Evolutionary conservation across 257 asterid genomes (phyloP), one percentile per base, ranked within the genome.

Genomic region (Vinca minor): DNA sequence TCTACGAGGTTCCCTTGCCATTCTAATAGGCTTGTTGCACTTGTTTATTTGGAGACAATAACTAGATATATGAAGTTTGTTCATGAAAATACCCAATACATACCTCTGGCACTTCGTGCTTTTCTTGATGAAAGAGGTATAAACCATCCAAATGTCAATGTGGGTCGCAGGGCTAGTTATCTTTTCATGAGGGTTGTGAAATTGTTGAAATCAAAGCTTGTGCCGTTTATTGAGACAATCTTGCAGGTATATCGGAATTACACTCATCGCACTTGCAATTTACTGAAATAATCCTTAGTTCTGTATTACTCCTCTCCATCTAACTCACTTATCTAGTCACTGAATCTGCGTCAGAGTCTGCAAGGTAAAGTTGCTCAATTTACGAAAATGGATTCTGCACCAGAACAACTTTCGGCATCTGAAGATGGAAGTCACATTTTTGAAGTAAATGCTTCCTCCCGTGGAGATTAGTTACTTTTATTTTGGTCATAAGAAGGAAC

Each of bases 111-210:
- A 59, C 66, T 93, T 71, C 54, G 78, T 59, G 94, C 95, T 69
- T 93, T 89, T 79, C 95, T 93, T 41, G 97, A 93, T 70, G 95
- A 87, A 86, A 83, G 99, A 76, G 97, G 99, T 67, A 77, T 89
- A 76, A 93, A 85, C 75, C 99, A 93, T 72, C 87, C 96, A 34
- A 89, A 84, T 80, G 63, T 71, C 69, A 83, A 78, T 67, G 96
- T 89, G 46, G 79, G 92, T 71, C 82, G 84, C 48, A 75, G 99
- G 78, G 95, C 97, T 7, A 85, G 97, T 70, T 93, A 93, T 79
- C 97, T 87, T 76, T 89, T 93, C 81, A 86, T 84, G 96, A 84
- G 88, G 84, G 86, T 82, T 75, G 99, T 93, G 79, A 93, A 82
- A 77, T 70, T 86, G 74, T 91, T 93, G 21, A 93, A 87, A 77